Percentiles rank a stretch among this genome's conserved stretches.
phyloP scores from a whole-genome alignment of 2,329 filamentous ascomycete species.

The Botryotinia narcissicola region DNA sequence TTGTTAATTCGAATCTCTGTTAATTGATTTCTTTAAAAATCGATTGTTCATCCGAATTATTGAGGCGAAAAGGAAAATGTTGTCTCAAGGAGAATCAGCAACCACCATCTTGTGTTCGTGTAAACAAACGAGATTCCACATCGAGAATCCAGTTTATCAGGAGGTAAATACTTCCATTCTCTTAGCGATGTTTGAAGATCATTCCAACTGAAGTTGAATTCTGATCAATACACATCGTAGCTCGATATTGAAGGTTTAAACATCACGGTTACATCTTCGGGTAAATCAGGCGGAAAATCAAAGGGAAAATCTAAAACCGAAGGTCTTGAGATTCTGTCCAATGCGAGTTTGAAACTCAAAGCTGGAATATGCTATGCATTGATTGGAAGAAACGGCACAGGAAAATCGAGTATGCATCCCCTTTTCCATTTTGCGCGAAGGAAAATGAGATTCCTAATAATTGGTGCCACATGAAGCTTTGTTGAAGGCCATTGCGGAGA shows the following conservation, averaged over 20 bases:
- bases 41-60: not conserved
- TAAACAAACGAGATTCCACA: slow-evolving; percentile 39
- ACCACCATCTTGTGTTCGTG: slow-evolving; percentile 35
- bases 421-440: not conserved
- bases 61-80: not conserved
- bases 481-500: slow-evolving; percentile 71
- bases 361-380: slow-evolving; percentile 73
- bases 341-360: slow-evolving; percentile 70
- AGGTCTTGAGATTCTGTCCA: slow-evolving; percentile 65
- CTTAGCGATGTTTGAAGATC: not conserved
- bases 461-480: slow-evolving; percentile 51
- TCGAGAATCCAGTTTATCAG: slow-evolving; percentile 37
- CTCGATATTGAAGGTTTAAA: slow-evolving; percentile 71
- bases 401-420: slow-evolving; percentile 68
- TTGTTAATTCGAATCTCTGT: not conserved
- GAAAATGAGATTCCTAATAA: slow-evolving; percentile 4
- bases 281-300: slow-evolving; percentile 41
- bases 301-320: slow-evolving; percentile 52
- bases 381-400: slow-evolving; percentile 76
- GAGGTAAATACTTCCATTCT: slow-evolving; percentile 27
- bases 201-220: not conserved
- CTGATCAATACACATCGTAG: slow-evolving; percentile 40
- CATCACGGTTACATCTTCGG: slow-evolving; percentile 57
- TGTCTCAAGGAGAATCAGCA: slow-evolving; percentile 28
- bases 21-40: not conserved